Base-by-base conservation (phyloP, 805 yeast species). In the Myxozyma vanderwaltii region DNA sequence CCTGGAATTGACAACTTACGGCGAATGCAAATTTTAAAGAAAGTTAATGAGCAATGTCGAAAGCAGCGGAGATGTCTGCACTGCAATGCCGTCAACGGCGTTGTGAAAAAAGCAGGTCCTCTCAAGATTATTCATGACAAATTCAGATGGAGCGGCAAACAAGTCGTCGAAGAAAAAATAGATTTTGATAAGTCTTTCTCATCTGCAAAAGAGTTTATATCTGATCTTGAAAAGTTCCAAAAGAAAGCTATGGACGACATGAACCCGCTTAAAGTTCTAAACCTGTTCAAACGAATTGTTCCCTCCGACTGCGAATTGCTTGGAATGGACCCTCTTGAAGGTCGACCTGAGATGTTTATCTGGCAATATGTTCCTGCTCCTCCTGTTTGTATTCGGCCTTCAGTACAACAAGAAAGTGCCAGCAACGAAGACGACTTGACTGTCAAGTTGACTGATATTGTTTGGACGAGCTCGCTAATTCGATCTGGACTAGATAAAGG, bases 281-380 rank as follows among this genome's bases (percentile, higher is more conserved):
- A 89, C 66, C 76, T 94, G 58, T 94, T 94, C 79, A 89, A 89
- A 71, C 94, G 86, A 72, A 85, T 94, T 29, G 74, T 82, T 41
- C 91, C 97, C 0, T 81, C 83, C 46, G 99, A 94, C 70, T 91
- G 97, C 76, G 97, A 92, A 74, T 79, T 94, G 19, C 76, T 94
- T 33, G 99, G 99, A 56, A 84, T 94, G 54, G 94, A 94, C 69
- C 83, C 97, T 0, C 81, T 89, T 2, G 82, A 84, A 67, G 97
- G 97, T 48, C 81, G 97, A 66, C 99, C 98, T 4, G 98, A 92
- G 75, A 89, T 88, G 81, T 94, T 91, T 72, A 83, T 94, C 40
- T 94, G 99, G 99, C 83, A 96, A 70, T 94, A 91, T 71, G 80
- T 94, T 55, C 99, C 99, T 0, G 98, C 98, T 0, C 99, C 99